Conservation (phyloP, 1,284 basidiomycete species). For the Omphalotus olearius region DNA sequence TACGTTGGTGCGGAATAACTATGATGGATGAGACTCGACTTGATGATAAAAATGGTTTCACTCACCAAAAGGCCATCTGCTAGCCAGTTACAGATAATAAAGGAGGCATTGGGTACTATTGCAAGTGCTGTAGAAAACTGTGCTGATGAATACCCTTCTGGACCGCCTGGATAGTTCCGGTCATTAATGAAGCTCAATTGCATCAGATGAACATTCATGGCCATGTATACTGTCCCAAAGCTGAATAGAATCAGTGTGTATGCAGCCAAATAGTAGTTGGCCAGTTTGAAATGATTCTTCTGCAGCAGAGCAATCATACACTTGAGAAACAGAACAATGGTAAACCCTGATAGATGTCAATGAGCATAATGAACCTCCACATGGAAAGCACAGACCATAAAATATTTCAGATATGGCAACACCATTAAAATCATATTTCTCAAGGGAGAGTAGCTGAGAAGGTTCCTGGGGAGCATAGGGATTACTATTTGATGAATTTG, state of each 20-base stretch:
- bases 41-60: not conserved
- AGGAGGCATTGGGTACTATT: slow-evolving; percentile 16
- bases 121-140: slow-evolving; percentile 15
- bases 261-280: slow-evolving; percentile 1
- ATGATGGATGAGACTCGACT: not conserved
- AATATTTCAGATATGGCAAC: slow-evolving; percentile 7
- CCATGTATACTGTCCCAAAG: slow-evolving; percentile 26
- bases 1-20: slow-evolving; percentile 25
- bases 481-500: not conserved
- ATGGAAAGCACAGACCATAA: slow-evolving; percentile 4
- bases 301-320: slow-evolving; percentile 4
- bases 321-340: slow-evolving; percentile 6
- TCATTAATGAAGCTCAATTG: slow-evolving; percentile 30
- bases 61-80: slow-evolving; percentile 24
- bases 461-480: slow-evolving; percentile 10
- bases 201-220: slow-evolving; percentile 22
- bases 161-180: slow-evolving; percentile 24
- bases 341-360: slow-evolving; percentile 1
- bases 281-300: not conserved
- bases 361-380: not conserved
- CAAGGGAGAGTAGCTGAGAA: slow-evolving; percentile 1
- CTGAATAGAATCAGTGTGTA: slow-evolving; percentile 27
- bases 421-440: slow-evolving; percentile 8
- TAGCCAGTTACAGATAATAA: slow-evolving; percentile 21
- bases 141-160: slow-evolving; percentile 16